Conservation (phyloP, 805 yeast genomes). For the Saturnispora galanensis region DNA sequence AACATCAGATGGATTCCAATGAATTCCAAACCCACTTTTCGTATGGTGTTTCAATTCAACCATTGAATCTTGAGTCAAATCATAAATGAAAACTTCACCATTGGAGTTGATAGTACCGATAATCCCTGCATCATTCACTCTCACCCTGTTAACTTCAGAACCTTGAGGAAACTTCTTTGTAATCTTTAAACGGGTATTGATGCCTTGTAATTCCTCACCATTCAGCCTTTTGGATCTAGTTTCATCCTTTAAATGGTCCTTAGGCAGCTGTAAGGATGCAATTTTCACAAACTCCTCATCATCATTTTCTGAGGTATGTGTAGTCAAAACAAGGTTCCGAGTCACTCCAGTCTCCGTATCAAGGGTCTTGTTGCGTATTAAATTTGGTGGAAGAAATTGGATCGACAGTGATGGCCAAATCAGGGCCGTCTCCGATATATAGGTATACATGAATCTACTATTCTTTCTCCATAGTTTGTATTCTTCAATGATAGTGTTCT, state of each 20-base stretch:
- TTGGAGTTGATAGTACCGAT: constrained; percentile 61
- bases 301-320: constrained; percentile 64
- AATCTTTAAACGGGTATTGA: constrained; percentile 49
- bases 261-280: constrained; percentile 52
- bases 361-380: constrained; percentile 18
- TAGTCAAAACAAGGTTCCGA: constrained; percentile 53
- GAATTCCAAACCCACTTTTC: constrained; percentile 65
- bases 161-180: constrained; percentile 50
- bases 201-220: constrained; percentile 24
- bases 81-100: constrained; percentile 52
- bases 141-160: constrained; percentile 63
- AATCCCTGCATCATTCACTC: constrained; percentile 43
- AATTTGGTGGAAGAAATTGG: constrained; percentile 57
- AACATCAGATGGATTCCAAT: constrained; percentile 44
- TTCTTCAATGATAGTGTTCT: constrained; percentile 44
- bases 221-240: constrained; percentile 14
- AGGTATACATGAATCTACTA: constrained; percentile 75
- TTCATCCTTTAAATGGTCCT: constrained; percentile 11
- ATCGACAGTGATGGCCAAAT: constrained; percentile 77
- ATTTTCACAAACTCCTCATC: constrained; percentile 47
- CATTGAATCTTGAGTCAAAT: constrained; percentile 18
- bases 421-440: constrained; percentile 68
- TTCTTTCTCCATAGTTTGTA: constrained; percentile 74
- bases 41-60: constrained; percentile 39
- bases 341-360: constrained; percentile 23